Evolutionary conservation across 2,329 filamentous ascomycete species (phyloP).

Genomic region (Pseudogymnoascus sp.): DNA sequence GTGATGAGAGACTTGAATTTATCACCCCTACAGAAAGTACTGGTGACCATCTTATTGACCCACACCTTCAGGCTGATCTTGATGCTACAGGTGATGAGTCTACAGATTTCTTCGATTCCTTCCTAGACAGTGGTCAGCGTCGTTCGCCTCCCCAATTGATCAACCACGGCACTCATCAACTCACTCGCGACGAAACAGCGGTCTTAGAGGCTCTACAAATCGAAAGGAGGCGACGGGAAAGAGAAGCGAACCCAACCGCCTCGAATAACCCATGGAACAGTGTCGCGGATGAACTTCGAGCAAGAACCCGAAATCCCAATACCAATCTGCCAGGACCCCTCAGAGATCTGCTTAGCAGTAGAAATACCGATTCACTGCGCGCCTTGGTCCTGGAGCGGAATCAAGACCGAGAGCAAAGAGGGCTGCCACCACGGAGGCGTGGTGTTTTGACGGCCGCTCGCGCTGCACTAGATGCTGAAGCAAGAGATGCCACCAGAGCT

Average conservation of each 20-base stretch:
- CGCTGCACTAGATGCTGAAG: conserved; percentile 11
- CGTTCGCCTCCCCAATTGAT: neutral
- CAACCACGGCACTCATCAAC: conserved; percentile 11
- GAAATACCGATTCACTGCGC: conserved; percentile 24
- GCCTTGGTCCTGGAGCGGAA: conserved; percentile 29
- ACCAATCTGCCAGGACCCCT: conserved; percentile 21
- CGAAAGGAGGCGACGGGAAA: conserved; percentile 38
- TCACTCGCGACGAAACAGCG: conserved; percentile 45
- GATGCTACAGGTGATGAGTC: conserved; percentile 1
- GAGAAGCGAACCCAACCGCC: conserved; percentile 19
- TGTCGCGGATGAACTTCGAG: conserved; percentile 13
- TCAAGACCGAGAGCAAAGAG: conserved; percentile 25
- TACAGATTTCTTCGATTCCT: neutral
- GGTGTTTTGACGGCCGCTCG: conserved; percentile 17
- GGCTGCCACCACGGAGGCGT: conserved; percentile 20
- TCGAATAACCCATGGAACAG: neutral
- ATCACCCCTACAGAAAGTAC: conserved; percentile 20
- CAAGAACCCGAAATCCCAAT: conserved; percentile 15
- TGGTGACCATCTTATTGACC: conserved; percentile 19
- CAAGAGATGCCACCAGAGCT: conserved; percentile 18
- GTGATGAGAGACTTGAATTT: conserved; percentile 40
- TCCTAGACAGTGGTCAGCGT: neutral
- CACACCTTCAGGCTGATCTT: conserved; percentile 17
- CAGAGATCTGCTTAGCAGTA: conserved; percentile 25
- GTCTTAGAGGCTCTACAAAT: conserved; percentile 49